A percentile compares a stretch with the other conserved stretches of the same genome.
These are phyloP conservation scores for Monosporozyma unispora DNA, from an alignment of 805 yeast species.

Conservation along the genomic window DNA sequence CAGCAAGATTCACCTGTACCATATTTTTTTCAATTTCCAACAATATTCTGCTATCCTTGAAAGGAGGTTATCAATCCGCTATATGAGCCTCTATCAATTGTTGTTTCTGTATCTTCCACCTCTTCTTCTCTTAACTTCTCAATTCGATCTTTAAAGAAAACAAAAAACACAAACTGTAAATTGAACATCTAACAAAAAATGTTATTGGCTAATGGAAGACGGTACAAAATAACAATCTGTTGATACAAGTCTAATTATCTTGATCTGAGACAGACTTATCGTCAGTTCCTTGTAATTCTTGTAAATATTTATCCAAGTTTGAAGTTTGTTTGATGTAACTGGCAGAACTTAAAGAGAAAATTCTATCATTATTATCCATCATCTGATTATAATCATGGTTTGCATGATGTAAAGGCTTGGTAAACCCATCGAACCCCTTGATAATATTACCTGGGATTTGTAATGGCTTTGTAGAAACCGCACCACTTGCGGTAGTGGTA, in stretches of 20 bases:
- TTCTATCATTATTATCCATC: slow-evolving; percentile 51
- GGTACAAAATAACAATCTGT: not conserved
- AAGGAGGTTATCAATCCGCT: not conserved
- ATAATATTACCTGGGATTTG: slow-evolving; percentile 53
- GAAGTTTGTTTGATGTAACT: slow-evolving; percentile 50
- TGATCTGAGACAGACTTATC: not conserved
- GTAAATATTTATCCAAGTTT: slow-evolving; percentile 20
- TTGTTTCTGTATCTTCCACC: not conserved
- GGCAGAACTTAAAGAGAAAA: slow-evolving; percentile 69
- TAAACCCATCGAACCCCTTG: slow-evolving; percentile 82
- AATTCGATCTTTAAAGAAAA: not conserved
- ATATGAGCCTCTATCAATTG: not conserved
- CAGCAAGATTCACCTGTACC: not conserved
- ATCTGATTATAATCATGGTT: slow-evolving; percentile 10
- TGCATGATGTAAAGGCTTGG: slow-evolving; percentile 34
- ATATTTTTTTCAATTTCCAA: not conserved
- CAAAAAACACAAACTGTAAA: not conserved
- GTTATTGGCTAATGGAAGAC: not conserved
- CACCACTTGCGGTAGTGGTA: not conserved
- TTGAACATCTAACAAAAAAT: not conserved
- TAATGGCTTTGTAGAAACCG: slow-evolving; percentile 1
- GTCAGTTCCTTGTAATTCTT: not conserved
- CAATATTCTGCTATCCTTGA: not conserved
- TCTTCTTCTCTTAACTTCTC: not conserved
- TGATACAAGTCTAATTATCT: not conserved